Evolutionary conservation across 2,329 filamentous ascomycete species (phyloP), one percentile per base, ranked within the genome.

Genomic region (Pyrenochaeta sp.): DNA sequence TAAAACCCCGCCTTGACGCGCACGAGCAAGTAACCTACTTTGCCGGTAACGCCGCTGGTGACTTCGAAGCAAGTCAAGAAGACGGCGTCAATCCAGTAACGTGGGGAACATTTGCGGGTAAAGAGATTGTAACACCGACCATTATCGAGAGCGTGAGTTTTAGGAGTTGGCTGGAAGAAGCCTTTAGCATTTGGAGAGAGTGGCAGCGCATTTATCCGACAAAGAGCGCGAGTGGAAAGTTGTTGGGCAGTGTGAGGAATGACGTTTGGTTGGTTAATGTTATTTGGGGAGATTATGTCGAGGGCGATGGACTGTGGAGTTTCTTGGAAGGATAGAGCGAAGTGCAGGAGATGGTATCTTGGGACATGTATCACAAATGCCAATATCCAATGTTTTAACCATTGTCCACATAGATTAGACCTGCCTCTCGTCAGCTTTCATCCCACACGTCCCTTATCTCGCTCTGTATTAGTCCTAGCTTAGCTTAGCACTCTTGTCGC

Each of bases 61-160:
- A 91, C 54, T 96, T 95, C 69, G 81, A 87, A 54, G 90, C 90
- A 12, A 91, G 75, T 6, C 76, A 80, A 40, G 77, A 88, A 0
- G 86, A 90, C 57, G 75, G 80, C 66, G 94, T 96, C 27, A 97
- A 98, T 70, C 92, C 94, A 0, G 95, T 99, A 1, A 99, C 95
- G 0, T 98, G 94, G 94, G 94, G 94, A 45, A 91, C 92, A 0
- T 98, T 98, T 77, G 90, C 91, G 0, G 92, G 92, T 36, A 97
- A 97, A 78, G 94, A 98, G 76, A 98, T 98, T 71, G 86, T 96
- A 52, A 96, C 93, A 18, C 94, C 94, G 2, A 98, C 94, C 1
- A 98, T 98, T 70, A 96, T 98, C 68, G 94, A 98, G 74, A 91
- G 93, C 64, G 91, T 97, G 45, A 95, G 90, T 73, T 98, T 98